Percentiles rank a stretch among this genome's conserved stretches.
These are phyloP conservation scores for Oryza meridionalis DNA, from an alignment of 176 grass and related monocot genomes.

Conservation along the genomic window DNA sequence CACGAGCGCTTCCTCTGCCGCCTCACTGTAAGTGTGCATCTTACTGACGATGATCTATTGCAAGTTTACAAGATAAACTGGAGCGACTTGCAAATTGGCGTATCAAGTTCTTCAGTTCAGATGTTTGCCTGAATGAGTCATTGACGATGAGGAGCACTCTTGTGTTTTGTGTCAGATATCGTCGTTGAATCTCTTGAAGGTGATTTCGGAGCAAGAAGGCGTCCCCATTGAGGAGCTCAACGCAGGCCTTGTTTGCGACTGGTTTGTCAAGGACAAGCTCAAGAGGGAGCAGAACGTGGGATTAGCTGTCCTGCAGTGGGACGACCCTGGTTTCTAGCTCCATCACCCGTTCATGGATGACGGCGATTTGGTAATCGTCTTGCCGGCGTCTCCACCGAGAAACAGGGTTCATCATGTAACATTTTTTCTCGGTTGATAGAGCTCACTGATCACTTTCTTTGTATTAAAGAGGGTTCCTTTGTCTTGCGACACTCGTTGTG, in stretches of 20 bases:
- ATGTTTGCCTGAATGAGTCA: neutral
- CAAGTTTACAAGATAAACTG: neutral
- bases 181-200: conserved; percentile 82
- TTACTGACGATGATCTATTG: no score
- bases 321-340: conserved; percentile 54
- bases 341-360: neutral
- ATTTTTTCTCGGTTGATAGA: neutral
- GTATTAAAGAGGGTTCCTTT: no score
- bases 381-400: neutral
- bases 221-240: conserved; percentile 88
- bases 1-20: conserved; percentile 96
- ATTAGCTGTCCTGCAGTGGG: conserved; percentile 87
- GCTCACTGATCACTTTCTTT: neutral
- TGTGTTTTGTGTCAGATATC: conserved; percentile 65
- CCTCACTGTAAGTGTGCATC: conserved; percentile 52
- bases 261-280: conserved; percentile 96
- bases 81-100: neutral
- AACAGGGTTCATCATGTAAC: neutral
- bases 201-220: conserved; percentile 92
- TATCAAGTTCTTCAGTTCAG: neutral
- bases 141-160: neutral
- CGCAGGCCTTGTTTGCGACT: conserved; percentile 85
- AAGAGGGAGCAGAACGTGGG: conserved; percentile 74
- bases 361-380: neutral
- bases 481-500: no score